Base-by-base conservation (phyloP, 2,329 filamentous ascomycete species). In the Magnaporthiopsis rhizophila region DNA sequence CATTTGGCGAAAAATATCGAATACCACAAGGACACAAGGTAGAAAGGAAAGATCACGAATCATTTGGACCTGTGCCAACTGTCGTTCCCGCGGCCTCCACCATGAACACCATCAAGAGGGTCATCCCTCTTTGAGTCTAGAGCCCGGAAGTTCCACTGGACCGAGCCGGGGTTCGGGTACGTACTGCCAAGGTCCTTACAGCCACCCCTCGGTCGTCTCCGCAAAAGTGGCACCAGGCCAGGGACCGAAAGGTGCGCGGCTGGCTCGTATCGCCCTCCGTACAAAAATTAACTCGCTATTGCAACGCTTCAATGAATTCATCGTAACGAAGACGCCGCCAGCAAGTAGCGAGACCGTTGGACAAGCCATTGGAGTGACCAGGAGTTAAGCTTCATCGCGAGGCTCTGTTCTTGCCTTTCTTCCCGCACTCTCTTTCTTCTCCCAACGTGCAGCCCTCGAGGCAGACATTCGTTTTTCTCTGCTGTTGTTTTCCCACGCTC, bases 381-480 rank as follows among this genome's bases (percentile, higher is more conserved):
- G 58, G 59, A 30, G 45, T 30, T 53, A 50, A 53, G 62, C 62
- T 59, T 60, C 57, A 60, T 21, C 58, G 64, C 56, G 38, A 58
- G 38, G 64, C 62, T 65, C 67, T 65, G 59, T 64, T 36, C 63
- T 62, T 59, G 64, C 63, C 66, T 64, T 59, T 62, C 65, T 64
- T 64, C 38, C 38, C 15, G 38, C 4, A 7, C 18, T 50, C 38
- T 6, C 34, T 2, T 36, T 36, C 38, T 50, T 50, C 15, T 21
- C 18, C 5, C 38, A 50, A 50, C 38, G 1, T 50, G 15, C 38
- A 50, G 56, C n/a, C 28, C 18, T 26, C 65, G 64, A 67, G 61
- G 65, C 61, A 62, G 66, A 70, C 70, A 66, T 68, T 73, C 70
- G 71, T 73, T 73, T 69, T 65, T 65, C 59, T 59, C 62, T 64